Base-by-base conservation (phyloP, 1,284 basidiomycete species). In the Vanrija sp. region DNA sequence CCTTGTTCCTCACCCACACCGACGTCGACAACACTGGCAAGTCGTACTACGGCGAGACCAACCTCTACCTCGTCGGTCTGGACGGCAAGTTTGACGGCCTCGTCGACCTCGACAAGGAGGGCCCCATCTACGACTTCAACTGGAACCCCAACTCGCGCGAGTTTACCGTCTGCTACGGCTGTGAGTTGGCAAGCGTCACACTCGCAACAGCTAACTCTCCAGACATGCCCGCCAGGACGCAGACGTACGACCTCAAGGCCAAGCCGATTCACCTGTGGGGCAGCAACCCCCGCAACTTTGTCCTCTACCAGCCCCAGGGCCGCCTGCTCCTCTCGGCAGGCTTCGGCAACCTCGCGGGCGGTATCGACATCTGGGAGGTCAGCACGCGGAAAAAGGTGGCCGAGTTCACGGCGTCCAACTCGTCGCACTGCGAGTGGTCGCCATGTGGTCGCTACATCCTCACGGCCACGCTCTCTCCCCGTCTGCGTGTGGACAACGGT, bases 81-180 rank as follows among this genome's bases (percentile, higher is more conserved):
- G 86, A 89, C n/a, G 94, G 95, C 36, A 88, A 89, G 63, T 98
- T 94, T 64, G 94, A 98, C 73, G 93, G 90, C 72, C 82, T 91
- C 23, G 88, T 98, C 35, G 83, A 85, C 4, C 81, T 98, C 38
- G 94, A 98, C 78, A 97, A 96, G 79, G 94, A 98, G 61, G 96
- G 96, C 1, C 93, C 93, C 1, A 92, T 98, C 62, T 93, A 97
- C 69, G 95, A 98, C 72, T 96, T 96, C 66, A 80, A 84, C 18
- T 98, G 95, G 95, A 94, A 86, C 65, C 93, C 95, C n/a, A 96
- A 92, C 67, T 91, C 89, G 51, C 90, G 94, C 72, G 95, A 98
- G 75, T 98, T 98, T 68, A 85, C 86, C 56, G 94, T 98, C 36
- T 86, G 93, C 45, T 98, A 98, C 71, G 94, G 95, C 63, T 98